phyloP scores from a whole-genome alignment of 345 rosid genomes.

The Psidium friedrichsthalianum region DNA sequence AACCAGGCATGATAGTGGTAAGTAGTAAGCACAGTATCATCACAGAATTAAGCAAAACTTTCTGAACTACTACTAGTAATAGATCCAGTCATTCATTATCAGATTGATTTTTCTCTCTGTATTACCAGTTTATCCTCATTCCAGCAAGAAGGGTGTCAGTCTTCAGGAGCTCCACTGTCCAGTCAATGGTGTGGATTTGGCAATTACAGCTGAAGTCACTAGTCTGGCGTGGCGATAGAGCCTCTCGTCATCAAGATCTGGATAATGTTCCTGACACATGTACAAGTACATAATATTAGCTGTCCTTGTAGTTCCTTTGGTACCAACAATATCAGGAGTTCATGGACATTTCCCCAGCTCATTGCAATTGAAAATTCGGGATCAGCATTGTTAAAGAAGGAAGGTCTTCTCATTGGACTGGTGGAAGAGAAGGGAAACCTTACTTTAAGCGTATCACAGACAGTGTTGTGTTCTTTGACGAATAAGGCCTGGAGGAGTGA shows the following conservation, averaged over 20 bases:
- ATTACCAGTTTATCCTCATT: constrained; percentile 66
- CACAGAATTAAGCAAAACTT: background rate
- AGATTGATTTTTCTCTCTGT: background rate
- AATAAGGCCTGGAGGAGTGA: constrained; percentile 63
- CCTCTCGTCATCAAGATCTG: constrained; percentile 53
- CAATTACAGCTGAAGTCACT: constrained; percentile 71
- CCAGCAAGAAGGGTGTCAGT: constrained; percentile 60
- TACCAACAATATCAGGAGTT: background rate
- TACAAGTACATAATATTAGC: background rate
- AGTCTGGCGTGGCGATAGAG: constrained; percentile 52
- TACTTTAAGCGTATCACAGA: constrained; percentile 62
- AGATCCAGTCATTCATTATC: background rate
- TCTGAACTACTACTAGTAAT: background rate
- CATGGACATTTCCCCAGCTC: background rate
- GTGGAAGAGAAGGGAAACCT: background rate
- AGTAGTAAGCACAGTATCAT: background rate
- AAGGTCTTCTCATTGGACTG: background rate
- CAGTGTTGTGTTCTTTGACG: constrained; percentile 53
- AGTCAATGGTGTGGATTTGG: constrained; percentile 86
- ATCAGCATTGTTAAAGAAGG: background rate
- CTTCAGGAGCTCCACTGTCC: constrained; percentile 68
- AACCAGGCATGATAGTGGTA: background rate
- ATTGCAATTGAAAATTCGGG: background rate
- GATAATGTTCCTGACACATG: constrained; percentile 24
- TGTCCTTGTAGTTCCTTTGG: background rate